Base-by-base conservation (phyloP, 2,329 filamentous ascomycete genomes). In the Pseudocercospora fijiensis region DNA sequence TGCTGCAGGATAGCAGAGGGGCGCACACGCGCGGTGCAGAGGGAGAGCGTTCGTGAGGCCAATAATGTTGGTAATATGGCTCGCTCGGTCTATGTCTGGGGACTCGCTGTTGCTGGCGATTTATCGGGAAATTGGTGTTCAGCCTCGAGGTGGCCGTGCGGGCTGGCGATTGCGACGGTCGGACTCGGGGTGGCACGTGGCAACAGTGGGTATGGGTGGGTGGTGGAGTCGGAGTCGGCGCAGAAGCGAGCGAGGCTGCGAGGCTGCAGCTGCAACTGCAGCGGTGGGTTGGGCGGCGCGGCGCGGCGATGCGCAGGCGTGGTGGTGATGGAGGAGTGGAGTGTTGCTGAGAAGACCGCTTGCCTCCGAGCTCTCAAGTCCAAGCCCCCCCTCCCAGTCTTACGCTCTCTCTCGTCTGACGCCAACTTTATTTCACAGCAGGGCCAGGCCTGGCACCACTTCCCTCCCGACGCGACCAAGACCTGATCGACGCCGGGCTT, bases 211-310 rank as follows among this genome's bases (percentile, higher is more conserved):
- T 24, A n/a, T 9, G 5, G 52, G 22, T 27, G n/a, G n/a, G n/a
- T n/a, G n/a, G 52, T 56, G 52, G 26, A 56, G 52, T n/a, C 28
- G 52, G 28, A n/a, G 52, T 20, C 52, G 27, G 52, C 52, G 28
- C 28, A 37, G 52, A 37, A 37, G 13, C 52, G 52, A 56, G 27
- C 52, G 28, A 56, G 52, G 52, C 16, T 37, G n/a, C 8, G 27
- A 37, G 49, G 20, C 4, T 28, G 49, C 13, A 4, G 45, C 16
- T 22, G 45, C 18, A 18, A 18, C 22, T 11, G 49, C 16, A 1
- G 49, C 18, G 49, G 10, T 4, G 24, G 49, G n/a, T n/a, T n/a
- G n/a, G n/a, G n/a, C n/a, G n/a, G n/a, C n/a, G n/a, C n/a, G n/a
- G n/a, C n/a, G n/a, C 16, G 30, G 30, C 8, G 11, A 13, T 2